Percentiles rank a stretch among this genome's conserved stretches.
Conservation (phyloP, 176 grass and related monocot species). For the Musa acuminata region DNA sequence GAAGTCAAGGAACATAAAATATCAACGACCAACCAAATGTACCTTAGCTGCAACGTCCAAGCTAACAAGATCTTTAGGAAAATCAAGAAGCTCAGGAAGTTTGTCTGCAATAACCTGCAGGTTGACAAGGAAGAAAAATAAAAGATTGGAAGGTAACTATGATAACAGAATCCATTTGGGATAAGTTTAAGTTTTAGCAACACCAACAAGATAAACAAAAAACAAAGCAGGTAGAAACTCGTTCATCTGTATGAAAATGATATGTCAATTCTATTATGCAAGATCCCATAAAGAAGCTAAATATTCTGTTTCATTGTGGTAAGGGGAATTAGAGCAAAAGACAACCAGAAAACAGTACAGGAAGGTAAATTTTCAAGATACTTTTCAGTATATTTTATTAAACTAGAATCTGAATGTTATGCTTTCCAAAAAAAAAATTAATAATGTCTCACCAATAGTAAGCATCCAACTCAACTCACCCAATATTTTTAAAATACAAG, state of each 20-base stretch:
- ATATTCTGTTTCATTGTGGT: neutral
- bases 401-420: neutral
- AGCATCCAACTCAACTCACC: neutral
- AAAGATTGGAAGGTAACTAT: too few species aligned
- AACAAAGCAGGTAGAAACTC: neutral
- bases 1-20: neutral
- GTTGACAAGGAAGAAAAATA: neutral
- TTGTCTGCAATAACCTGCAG: slow-evolving; percentile 88
- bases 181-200: neutral
- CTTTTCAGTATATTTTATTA: neutral
- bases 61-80: slow-evolving; percentile 75
- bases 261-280: neutral
- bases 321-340: neutral
- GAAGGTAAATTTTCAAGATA: neutral
- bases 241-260: neutral
- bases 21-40: neutral
- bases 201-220: neutral
- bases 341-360: neutral
- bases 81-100: slow-evolving; percentile 83
- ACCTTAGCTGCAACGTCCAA: slow-evolving; percentile 74
- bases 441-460: neutral
- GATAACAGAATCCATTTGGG: neutral
- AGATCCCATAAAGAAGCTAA: neutral
- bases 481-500: neutral
- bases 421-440: neutral